Evolutionary conservation across 2,329 filamentous ascomycete species (phyloP).

Genomic region (Cordyceps cateniannulata): DNA sequence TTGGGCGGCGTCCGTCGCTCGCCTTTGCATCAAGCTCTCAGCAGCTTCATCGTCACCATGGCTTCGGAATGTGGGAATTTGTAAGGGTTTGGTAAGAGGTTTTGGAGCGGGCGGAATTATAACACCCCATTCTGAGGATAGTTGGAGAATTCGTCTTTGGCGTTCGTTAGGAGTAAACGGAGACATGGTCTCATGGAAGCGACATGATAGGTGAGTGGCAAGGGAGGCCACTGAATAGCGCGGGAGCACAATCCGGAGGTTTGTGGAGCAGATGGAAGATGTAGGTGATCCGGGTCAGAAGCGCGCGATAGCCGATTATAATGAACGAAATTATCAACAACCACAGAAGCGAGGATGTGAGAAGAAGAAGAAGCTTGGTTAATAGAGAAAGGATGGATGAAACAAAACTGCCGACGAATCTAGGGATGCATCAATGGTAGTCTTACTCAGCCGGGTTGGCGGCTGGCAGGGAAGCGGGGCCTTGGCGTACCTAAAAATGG

Average conservation of each 20-base stretch:
- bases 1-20: slow-evolving; percentile 30
- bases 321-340: neutral
- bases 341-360: neutral
- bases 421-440: neutral
- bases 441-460: slow-evolving; percentile 9
- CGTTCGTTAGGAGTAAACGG: slow-evolving; percentile 28
- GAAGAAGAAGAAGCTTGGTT: neutral
- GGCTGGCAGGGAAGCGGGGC: neutral
- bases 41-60: slow-evolving; percentile 44
- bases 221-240: neutral
- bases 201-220: slow-evolving; percentile 1
- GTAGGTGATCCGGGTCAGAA: neutral
- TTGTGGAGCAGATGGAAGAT: neutral
- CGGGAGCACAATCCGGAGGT: neutral
- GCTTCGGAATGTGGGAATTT: slow-evolving; percentile 37
- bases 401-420: neutral
- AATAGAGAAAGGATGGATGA: slow-evolving; percentile 11
- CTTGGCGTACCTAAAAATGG: slow-evolving; percentile 6
- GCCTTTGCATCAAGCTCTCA: slow-evolving; percentile 48
- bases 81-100: slow-evolving; percentile 35
- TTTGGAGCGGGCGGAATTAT: slow-evolving; percentile 32
- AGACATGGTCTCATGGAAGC: slow-evolving; percentile 8
- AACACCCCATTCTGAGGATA: slow-evolving; percentile 46
- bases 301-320: neutral
- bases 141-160: slow-evolving; percentile 40